Base-by-base conservation (phyloP, 2,329 filamentous ascomycete species). In the Phyllachora maydis region DNA sequence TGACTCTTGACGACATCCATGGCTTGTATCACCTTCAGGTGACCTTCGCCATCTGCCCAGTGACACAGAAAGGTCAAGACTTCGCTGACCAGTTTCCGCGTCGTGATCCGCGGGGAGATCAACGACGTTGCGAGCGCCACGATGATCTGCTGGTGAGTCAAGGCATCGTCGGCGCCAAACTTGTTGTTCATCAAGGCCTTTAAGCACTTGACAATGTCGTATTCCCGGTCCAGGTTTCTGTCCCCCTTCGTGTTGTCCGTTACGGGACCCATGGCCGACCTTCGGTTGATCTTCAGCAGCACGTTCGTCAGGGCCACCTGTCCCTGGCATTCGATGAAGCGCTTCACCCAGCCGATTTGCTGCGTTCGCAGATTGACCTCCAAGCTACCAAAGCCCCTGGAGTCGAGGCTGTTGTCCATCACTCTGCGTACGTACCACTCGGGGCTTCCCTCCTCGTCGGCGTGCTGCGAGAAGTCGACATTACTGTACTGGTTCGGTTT, bases 121-220 rank as follows among this genome's bases (percentile, higher is more conserved):
- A 98, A 58, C 17, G 81, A 92, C 12, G 70, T 82, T 23, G 75
- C 78, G 21, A 98, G 59, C 2, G 88, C 78, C 27, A 90, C 69
- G 32, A 93, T 73, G 32, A 95, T 78, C 42, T 85, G 79, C 41
- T 88, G 77, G 42, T 95, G 83, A 30, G 68, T 59, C 27, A 98
- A 58, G 11, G 88, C 88, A 59, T 98, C 83, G 43, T 98, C 88
- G 30, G 88, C 88, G 30, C 88, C 88, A 45, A 91, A 95, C 46
- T 92, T 93, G 64, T 93, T 98, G 66, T 98, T 98, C 76, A 95
- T 91, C 28, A 95, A 52, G 16, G 83, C 82, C 55, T 95, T 95
- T 28, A 98, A 52, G 52, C 88, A 95, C 52, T 98, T 98, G 43
- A 92, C 69, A 32, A 98, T 92, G 42, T 95, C 88, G 44, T 95